phyloP scores from a whole-genome alignment of 495 filamentous ascomycete species.

The Xylaria longipes region DNA sequence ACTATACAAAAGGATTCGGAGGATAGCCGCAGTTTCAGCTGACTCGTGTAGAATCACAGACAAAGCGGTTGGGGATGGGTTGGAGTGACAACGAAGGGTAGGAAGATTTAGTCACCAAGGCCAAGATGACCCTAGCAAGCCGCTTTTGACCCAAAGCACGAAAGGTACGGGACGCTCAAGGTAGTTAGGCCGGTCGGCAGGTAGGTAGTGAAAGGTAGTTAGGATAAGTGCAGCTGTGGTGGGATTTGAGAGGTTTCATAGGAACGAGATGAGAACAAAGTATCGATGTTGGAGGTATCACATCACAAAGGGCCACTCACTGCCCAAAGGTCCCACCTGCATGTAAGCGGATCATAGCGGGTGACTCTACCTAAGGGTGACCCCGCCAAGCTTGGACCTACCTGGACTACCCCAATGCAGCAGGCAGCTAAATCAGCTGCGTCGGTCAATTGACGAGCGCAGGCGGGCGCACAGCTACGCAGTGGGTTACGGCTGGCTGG shows the following conservation, averaged over 20 bases:
- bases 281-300: conserved; percentile 6
- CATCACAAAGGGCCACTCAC: conserved; percentile 10
- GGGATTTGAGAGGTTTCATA: conserved; percentile 15
- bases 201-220: neutral
- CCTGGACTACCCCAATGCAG: conserved; percentile 18
- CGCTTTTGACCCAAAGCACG: neutral
- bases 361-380: conserved; percentile 5
- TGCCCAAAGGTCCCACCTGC: conserved; percentile 1
- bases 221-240: neutral
- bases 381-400: conserved; percentile 8
- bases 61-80: neutral
- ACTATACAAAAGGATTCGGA: neutral
- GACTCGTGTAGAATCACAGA: neutral
- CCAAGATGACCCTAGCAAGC: conserved; percentile 12
- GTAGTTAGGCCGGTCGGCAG: neutral
- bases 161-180: neutral
- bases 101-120: neutral
- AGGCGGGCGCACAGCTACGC: neutral
- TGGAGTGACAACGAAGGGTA: neutral
- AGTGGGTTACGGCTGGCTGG: conserved; percentile 12
- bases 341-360: conserved; percentile 2
- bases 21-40: neutral
- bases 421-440: conserved; percentile 24
- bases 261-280: conserved; percentile 4
- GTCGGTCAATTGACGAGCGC: conserved; percentile 18